Evolutionary conservation across 345 rosid species (phyloP).

Genomic region (Populus euphratica): DNA sequence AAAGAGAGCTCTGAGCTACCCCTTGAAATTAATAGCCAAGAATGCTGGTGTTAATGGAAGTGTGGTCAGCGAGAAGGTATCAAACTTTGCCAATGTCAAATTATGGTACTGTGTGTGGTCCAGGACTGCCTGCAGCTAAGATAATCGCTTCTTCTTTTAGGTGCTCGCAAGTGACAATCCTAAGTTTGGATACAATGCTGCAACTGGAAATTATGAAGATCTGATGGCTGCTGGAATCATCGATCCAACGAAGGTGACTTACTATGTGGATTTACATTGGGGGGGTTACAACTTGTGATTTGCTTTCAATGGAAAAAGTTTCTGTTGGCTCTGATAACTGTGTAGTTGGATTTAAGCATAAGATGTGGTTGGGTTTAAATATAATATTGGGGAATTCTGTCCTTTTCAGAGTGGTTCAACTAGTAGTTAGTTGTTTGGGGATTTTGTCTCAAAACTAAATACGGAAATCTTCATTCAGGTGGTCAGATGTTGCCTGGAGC

Average conservation of each 20-base stretch:
- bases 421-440: not conserved
- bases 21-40: conserved; percentile 86
- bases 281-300: too few relatives aligned
- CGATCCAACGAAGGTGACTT: conserved; percentile 75
- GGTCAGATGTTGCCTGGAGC: conserved; percentile 99
- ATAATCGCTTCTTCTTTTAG: conserved; percentile 28
- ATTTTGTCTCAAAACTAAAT: not conserved
- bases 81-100: not conserved
- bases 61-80: conserved; percentile 83
- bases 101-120: not conserved
- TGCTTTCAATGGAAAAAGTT: not conserved
- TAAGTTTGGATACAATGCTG: conserved; percentile 82
- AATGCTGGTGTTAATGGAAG: conserved; percentile 96
- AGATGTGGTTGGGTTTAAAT: too few relatives aligned
- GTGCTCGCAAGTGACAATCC: conserved; percentile 70
- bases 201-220: conserved; percentile 92
- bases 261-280: too few relatives aligned
- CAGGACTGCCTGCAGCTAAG: not conserved
- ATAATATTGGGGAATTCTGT: too few relatives aligned
- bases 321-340: not conserved
- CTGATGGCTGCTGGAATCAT: conserved; percentile 96
- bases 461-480: conserved; percentile 42
- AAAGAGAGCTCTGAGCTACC: conserved; percentile 85
- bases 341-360: not conserved
- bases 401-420: too few relatives aligned